phyloP scores from a whole-genome alignment of 352 stramenopile species.

The Pythium sp. region DNA sequence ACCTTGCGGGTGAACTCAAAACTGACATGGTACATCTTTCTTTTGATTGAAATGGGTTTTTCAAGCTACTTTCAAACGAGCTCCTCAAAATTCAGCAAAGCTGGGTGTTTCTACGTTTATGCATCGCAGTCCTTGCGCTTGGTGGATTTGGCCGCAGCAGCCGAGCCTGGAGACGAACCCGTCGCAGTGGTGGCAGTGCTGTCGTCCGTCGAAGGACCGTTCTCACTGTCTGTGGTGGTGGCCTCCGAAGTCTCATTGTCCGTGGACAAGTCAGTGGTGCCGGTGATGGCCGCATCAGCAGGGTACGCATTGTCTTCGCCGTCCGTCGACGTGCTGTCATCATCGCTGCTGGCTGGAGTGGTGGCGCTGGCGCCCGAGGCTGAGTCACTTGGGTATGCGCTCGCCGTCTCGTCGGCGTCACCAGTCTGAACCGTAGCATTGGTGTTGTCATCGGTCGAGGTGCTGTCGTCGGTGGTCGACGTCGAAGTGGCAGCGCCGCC shows the following conservation, averaged over 20 bases:
- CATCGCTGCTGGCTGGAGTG: too few species aligned
- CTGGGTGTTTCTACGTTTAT: constrained; percentile 3
- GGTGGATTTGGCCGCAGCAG: background rate
- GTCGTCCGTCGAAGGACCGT: background rate
- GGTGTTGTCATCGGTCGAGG: too few species aligned
- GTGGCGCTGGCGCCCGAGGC: background rate
- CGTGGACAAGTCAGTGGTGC: background rate
- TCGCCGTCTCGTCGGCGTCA: background rate
- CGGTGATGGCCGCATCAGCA: background rate
- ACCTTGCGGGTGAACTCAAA: too few species aligned
- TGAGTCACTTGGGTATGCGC: background rate
- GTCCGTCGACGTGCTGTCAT: background rate
- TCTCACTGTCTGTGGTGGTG: background rate
- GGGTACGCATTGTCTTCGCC: background rate
- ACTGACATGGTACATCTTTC: too few species aligned
- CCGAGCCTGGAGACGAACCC: background rate
- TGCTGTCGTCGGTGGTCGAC: too few species aligned
- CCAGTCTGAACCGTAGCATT: background rate
- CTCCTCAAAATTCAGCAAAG: too few species aligned
- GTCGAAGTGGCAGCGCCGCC: too few species aligned
- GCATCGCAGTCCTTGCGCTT: constrained; percentile 17
- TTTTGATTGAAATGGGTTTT: too few species aligned
- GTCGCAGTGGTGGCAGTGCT: background rate
- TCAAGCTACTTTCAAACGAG: too few species aligned
- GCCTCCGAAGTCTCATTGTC: background rate